Evolutionary conservation across 495 filamentous ascomycete species (phyloP), one percentile per base, ranked within the genome.

Genomic region (Hypomontagnella monticulosa): DNA sequence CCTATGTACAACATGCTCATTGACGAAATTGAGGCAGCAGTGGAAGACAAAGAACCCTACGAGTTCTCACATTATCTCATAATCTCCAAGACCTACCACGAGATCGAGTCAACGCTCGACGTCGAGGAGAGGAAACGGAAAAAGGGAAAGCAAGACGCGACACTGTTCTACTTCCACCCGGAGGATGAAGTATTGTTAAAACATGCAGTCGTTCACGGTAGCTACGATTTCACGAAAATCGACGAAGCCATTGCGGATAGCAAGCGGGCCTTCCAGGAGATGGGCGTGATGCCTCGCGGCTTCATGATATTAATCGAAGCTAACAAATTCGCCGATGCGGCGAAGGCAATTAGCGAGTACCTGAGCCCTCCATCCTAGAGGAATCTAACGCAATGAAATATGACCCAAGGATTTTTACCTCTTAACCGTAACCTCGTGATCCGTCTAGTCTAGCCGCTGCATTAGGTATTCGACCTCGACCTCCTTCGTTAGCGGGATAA

Each of bases 381-480:
- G 43, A 34, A 41, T 32, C 53, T 51, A 68, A 18, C 43, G 33
- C 50, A 50, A 43, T 63, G 57, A 54, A 36, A 54, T 12, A 55
- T 65, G 42, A 30, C 65, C n/a, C 3, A 40, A 47, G 12, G 20
- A 23, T 12, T 57, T 38, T 32, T 44, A 14, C 33, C 9, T 49
- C 3, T 18, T 4, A n/a, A 44, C 11, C 18, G 44, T 36, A 61
- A 41, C 30, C 55, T 32, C 43, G 51, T 57, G 30, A 43, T 19
- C 18, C 34, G 12, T 48, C 16, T 66, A 72, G 41, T 89, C 86
- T 32, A 99, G 81, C 55, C 95, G 85, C 75, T 97, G 92, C 90
- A 98, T 96, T 40, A 99, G 81, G 70, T 99, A 99, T 71, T 98
- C 93, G 15, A 98, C 91, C 80, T 99, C 96, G 27, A 99, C 93